phyloP scores from a whole-genome alignment of 2,329 filamentous ascomycete species.

The Passalora sequoiae region DNA sequence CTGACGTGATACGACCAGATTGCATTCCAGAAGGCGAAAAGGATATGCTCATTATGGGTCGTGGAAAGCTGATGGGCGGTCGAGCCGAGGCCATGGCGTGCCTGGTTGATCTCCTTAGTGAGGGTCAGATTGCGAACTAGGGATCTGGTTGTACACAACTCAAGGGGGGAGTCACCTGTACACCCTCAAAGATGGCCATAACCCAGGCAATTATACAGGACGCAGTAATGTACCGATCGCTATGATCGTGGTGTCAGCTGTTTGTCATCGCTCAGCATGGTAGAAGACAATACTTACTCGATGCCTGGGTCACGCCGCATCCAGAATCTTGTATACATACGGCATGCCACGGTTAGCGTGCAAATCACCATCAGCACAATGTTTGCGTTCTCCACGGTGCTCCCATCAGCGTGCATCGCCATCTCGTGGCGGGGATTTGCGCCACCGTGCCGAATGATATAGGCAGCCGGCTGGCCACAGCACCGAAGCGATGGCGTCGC shows the following conservation, averaged over 20 bases:
- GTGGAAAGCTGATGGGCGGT: not conserved
- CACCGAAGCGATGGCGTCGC: too few species aligned
- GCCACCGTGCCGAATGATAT: too few species aligned
- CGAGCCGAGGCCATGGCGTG: constrained; percentile 4
- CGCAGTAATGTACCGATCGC: not conserved
- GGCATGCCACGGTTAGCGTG: not conserved
- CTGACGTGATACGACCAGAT: constrained; percentile 9
- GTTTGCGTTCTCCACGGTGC: not conserved
- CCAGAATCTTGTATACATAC: constrained; percentile 2
- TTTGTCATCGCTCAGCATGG: not conserved
- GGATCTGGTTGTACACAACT: too few species aligned
- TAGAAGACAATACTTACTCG: constrained; percentile 2
- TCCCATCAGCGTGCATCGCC: too few species aligned
- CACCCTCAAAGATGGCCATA: not conserved
- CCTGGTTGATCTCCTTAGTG: not conserved
- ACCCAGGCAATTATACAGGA: not conserved
- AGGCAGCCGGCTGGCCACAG: too few species aligned
- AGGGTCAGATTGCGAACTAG: too few species aligned
- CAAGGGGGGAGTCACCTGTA: not conserved
- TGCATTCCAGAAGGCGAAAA: constrained; percentile 1
- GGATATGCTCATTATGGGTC: not conserved
- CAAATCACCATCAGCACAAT: not conserved
- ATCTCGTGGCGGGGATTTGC: too few species aligned
- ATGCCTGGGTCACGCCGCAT: constrained; percentile 1
- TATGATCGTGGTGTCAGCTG: constrained; percentile 4